Evolutionary conservation across 2,329 filamentous ascomycete species (phyloP).

Genomic region (Venturia asperata): DNA sequence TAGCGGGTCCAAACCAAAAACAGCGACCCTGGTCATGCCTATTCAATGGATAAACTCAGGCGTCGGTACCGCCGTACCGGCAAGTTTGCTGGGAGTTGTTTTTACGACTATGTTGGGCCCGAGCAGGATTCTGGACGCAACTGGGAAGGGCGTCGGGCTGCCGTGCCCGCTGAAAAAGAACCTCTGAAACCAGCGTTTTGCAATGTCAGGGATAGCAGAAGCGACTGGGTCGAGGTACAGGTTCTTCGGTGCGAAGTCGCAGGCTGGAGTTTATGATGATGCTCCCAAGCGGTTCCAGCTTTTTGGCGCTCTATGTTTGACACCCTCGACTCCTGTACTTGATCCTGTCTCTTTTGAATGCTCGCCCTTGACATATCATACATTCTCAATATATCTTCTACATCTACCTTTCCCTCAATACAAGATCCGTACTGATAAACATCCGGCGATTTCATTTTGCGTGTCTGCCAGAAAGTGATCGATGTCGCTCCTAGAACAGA

Average conservation of each 20-base stretch:
- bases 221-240: background rate
- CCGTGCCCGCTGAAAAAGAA: background rate
- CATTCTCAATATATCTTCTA: background rate
- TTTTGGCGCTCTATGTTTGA: too few relatives aligned
- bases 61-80: background rate
- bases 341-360: background rate
- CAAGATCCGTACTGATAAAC: too few relatives aligned
- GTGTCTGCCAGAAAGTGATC: too few relatives aligned
- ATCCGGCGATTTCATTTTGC: too few relatives aligned
- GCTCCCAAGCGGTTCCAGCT: too few relatives aligned
- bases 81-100: background rate
- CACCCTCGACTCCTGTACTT: too few relatives aligned
- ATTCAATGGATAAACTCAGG: conserved; percentile 6
- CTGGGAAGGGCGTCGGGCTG: background rate
- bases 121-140: background rate
- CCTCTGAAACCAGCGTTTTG: too few relatives aligned
- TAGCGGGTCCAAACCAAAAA: background rate
- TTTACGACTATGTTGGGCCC: background rate
- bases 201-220: too few relatives aligned
- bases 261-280: too few relatives aligned
- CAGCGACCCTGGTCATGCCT: background rate
- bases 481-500: too few relatives aligned
- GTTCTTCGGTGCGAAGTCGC: background rate
- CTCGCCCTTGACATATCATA: background rate
- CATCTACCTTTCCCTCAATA: too few relatives aligned